Evolutionary conservation across 441 rosid genomes (phyloP), one percentile per base, ranked within the genome.

Genomic region (Jatropha multifida): DNA sequence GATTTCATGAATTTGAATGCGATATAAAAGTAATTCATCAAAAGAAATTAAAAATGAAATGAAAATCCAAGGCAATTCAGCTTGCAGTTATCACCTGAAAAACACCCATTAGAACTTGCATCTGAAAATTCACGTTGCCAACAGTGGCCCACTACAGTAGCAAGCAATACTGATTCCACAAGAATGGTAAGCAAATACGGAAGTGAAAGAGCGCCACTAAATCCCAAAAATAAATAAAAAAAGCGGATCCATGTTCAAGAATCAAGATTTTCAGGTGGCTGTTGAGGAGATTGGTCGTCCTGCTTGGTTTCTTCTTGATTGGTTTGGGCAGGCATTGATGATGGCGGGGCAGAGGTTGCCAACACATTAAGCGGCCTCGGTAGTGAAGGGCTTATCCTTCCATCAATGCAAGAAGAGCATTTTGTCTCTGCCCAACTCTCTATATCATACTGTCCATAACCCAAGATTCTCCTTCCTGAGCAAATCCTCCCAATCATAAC

Each of bases 341-440:
- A 9, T 7, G 86, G 11, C 62, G 81, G 68, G 44, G 42, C 74
- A 52, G 85, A 65, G 49, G 65, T 44, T 23, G 74, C 66, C 61
- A 79, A 65, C 12, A 54, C 74, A 55, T 69, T 61, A 18, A 42
- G 68, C 72, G 54, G 65, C 74, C 77, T 62, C 0, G 77, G 74
- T 3, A 62, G 65, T n/a, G 80, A 74, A 8, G 85, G 74, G 75
- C 73, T 81, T 52, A 92, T 81, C 40, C 84, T 81, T 23, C 96
- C 97, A 74, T 93, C 94, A 73, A 93, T 89, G 81, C 97, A 93
- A 76, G 97, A 81, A 61, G 87, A 76, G 55, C 86, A 93, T 80
- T 86, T 86, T 7, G 77, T 66, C 81, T 93, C 96, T 7, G 88
- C 88, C 94, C 97, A 91, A 68, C 88, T 86, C 81, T 91, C 96